These are phyloP conservation scores for Plasmopara muralis DNA, from an alignment of 352 stramenopile genomes.

Conservation along the genomic window DNA sequence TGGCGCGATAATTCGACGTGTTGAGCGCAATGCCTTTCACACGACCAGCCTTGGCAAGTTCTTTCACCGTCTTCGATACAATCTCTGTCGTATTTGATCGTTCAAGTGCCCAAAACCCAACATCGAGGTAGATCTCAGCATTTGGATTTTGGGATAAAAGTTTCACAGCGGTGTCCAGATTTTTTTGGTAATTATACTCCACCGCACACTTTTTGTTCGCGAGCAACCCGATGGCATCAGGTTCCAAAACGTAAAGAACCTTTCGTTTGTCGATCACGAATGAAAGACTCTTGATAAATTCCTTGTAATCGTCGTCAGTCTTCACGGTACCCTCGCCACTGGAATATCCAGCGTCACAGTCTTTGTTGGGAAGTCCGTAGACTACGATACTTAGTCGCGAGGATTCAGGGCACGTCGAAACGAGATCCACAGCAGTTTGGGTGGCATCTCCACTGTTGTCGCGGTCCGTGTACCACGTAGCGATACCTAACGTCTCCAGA, in stretches of 20 bases:
- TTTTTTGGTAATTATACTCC: constrained; percentile 44
- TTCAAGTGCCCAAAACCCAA: constrained; percentile 55
- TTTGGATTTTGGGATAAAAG: constrained; percentile 50
- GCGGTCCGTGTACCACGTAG: constrained; percentile 68
- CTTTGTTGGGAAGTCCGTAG: constrained; percentile 73
- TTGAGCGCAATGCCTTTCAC: constrained; percentile 72
- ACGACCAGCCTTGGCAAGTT: constrained; percentile 25
- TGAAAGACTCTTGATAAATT: constrained; percentile 45
- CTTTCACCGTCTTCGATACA: constrained; percentile 39
- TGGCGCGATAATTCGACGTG: constrained; percentile 72
- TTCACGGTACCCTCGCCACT: constrained; percentile 26
- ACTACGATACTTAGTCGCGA: constrained; percentile 52
- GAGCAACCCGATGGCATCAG: constrained; percentile 53
- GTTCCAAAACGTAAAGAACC: constrained; percentile 64
- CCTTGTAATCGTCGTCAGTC: constrained; percentile 37
- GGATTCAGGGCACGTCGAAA: constrained; percentile 26
- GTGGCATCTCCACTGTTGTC: constrained; percentile 28
- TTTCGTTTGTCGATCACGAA: constrained; percentile 39
- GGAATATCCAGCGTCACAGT: constrained; percentile 58
- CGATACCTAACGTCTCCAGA: constrained; percentile 45
- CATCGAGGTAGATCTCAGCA: constrained; percentile 62
- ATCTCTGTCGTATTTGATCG: constrained; percentile 14
- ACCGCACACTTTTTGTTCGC: constrained; percentile 27
- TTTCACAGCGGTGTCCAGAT: constrained; percentile 39
- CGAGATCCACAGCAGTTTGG: constrained; percentile 26